These are phyloP conservation scores for Talaromyces funiculosus DNA, from an alignment of 2,329 filamentous ascomycete genomes.

Conservation along the genomic window DNA sequence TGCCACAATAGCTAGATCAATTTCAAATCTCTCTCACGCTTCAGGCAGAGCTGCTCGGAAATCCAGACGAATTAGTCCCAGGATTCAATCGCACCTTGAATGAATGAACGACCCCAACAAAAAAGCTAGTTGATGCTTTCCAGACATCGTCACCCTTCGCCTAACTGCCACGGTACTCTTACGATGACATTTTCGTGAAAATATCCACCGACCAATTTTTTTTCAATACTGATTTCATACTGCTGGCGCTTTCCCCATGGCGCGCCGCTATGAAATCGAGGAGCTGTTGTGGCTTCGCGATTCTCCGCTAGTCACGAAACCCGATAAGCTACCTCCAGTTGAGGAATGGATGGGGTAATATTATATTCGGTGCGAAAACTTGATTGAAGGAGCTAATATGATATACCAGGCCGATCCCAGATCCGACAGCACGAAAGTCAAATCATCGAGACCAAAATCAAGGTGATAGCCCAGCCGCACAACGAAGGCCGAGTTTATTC, in stretches of 20 bases:
- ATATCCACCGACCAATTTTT: not conserved
- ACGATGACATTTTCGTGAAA: not conserved
- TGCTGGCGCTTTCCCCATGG: conserved; percentile 26
- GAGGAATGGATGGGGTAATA: conserved; percentile 95
- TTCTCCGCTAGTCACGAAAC: conserved; percentile 79
- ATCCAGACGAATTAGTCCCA: not conserved
- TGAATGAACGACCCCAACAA: conserved; percentile 4
- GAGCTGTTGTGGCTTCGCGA: conserved; percentile 69
- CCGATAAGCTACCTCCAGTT: conserved; percentile 69
- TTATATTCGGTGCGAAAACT: not conserved
- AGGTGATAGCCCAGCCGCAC: conserved; percentile 25
- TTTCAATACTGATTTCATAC: conserved; percentile 17
- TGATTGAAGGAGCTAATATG: not conserved
- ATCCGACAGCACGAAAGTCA: conserved; percentile 36
- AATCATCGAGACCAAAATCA: conserved; percentile 33
- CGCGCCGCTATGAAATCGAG: conserved; percentile 66
- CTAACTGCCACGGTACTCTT: not conserved
- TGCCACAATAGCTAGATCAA: not conserved
- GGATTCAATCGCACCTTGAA: conserved; percentile 5
- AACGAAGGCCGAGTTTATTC: conserved; percentile 38
- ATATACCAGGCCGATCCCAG: conserved; percentile 37
- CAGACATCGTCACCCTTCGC: not conserved
- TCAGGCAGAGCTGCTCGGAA: conserved; percentile 1
- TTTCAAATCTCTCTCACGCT: not conserved
- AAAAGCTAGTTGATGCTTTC: not conserved